Base-by-base conservation (phyloP, 2,329 filamentous ascomycete species). In the Colletotrichum tanaceti region DNA sequence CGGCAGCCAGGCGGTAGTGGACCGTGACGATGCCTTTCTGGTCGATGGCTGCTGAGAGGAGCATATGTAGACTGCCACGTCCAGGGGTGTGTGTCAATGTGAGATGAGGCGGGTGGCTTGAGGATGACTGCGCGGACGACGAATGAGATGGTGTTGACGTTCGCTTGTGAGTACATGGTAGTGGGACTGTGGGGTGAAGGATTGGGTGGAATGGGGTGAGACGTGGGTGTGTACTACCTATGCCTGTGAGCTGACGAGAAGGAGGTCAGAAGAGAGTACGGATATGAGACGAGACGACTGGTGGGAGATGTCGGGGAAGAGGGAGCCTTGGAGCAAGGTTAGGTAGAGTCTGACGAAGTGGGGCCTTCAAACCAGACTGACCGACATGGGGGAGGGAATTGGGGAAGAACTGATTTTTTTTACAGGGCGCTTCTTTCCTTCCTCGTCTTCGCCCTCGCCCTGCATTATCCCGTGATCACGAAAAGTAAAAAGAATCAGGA, bases 51-150 rank as follows among this genome's bases (percentile, higher is more conserved):
- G 52, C 14, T 49, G 52, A 57, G 35, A 11, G 28, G 18, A 39
- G 28, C 38, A 5, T 24, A 9, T 24, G 14, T 20, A 16, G 28
- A 32, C 28, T 32, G 28, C 28, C 28, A 58, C n/a, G 20, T 16
- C 24, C 54, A 20, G 32, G 22, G n/a, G 16, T 24, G 13, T 7
- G 24, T 24, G 4, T 32, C 28, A 14, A 52, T 38, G 58, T 57
- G 18, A 66, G 64, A 66, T 62, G 64, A 66, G 43, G 64, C 58
- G 43, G 43, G 50, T 66, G 58, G 64, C 64, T 66, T 55, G 43
- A 22, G 46, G n/a, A 10, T 49, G 43, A 14, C n/a, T 32, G 20
- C 24, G 41, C 1, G 13, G 49, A 13, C 13, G 22, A 47, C 58
- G 35, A 65, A 62, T 49, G 32, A 39, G 35, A 38, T 9, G 50